Conservation (phyloP, 768 basidiomycete genomes). For the Mycena haematopus region DNA sequence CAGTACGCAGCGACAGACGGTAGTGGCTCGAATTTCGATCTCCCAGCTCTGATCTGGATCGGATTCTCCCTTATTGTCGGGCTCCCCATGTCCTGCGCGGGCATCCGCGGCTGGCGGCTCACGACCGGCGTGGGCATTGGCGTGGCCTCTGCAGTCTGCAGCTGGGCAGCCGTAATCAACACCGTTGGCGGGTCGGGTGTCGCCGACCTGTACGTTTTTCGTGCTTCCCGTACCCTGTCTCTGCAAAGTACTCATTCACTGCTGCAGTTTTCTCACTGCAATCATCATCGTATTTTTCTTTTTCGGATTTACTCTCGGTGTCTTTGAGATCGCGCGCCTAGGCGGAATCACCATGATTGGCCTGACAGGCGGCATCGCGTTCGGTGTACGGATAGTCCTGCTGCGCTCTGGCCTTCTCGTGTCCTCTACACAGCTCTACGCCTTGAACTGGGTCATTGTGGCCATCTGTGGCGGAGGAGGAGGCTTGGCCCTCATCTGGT, state of each 20-base stretch:
- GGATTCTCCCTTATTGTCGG: slow-evolving; percentile 58
- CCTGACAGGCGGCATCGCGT: slow-evolving; percentile 60
- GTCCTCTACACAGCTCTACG: slow-evolving; percentile 40
- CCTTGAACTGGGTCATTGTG: slow-evolving; percentile 62
- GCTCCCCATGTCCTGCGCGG: slow-evolving; percentile 58
- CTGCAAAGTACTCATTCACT: neutral
- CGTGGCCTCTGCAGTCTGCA: slow-evolving; percentile 51
- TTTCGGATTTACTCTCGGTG: slow-evolving; percentile 58
- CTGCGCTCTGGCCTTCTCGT: slow-evolving; percentile 58
- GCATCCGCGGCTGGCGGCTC: slow-evolving; percentile 62
- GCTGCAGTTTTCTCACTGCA: slow-evolving; percentile 45
- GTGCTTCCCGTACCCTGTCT: neutral
- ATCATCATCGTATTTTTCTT: slow-evolving; percentile 57
- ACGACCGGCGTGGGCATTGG: slow-evolving; percentile 64
- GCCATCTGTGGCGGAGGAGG: slow-evolving; percentile 49
- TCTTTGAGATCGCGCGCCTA: slow-evolving; percentile 57
- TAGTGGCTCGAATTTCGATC: slow-evolving; percentile 54
- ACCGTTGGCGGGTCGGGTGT: slow-evolving; percentile 54
- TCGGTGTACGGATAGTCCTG: slow-evolving; percentile 61
- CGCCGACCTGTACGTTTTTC: slow-evolving; percentile 47
- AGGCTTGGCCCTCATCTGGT: slow-evolving; percentile 49
- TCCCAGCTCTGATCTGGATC: slow-evolving; percentile 65
- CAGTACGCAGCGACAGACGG: slow-evolving; percentile 69
- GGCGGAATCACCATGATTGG: slow-evolving; percentile 54
- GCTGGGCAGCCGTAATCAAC: slow-evolving; percentile 71